Conservation (phyloP, 306 rosid species). For the Pyrus communis region DNA sequence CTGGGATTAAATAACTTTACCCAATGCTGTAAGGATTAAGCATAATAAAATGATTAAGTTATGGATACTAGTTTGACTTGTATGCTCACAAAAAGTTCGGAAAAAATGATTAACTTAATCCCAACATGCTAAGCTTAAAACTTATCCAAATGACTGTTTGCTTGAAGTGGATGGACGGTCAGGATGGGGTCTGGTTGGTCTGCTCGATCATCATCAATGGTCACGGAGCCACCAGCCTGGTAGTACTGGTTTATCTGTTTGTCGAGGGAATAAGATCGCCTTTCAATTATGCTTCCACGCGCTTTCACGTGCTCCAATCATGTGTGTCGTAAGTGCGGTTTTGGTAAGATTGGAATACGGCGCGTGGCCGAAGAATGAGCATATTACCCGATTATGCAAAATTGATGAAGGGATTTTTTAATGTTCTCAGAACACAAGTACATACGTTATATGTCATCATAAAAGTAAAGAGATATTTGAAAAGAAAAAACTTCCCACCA, state of each 20-base stretch:
- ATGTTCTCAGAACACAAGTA: fast-evolving
- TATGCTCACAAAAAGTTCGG: not conserved
- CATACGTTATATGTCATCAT: too few species aligned
- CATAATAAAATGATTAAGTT: not conserved
- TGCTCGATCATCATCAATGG: constrained; percentile 4
- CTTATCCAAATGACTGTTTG: not conserved
- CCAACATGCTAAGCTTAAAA: not conserved
- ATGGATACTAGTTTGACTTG: constrained; percentile 2
- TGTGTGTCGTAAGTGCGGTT: constrained; percentile 4
- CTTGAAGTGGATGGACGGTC: constrained; percentile 5
- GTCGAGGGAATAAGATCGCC: not conserved
- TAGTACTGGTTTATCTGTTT: not conserved
- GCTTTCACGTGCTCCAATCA: constrained; percentile 42
- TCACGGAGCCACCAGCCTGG: constrained; percentile 1
- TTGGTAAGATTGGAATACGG: not conserved
- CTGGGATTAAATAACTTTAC: constrained; percentile 7
- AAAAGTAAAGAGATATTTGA: too few species aligned
- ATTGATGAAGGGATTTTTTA: too few species aligned
- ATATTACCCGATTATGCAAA: too few species aligned
- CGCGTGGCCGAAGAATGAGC: not conserved
- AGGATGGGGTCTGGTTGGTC: constrained; percentile 17
- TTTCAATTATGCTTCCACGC: constrained; percentile 22
- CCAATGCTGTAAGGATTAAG: not conserved
- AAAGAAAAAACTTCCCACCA: too few species aligned
- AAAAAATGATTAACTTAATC: not conserved